Evolutionary conservation across 2,329 filamentous ascomycete species (phyloP).

Genomic region (Monosporascus sp.): DNA sequence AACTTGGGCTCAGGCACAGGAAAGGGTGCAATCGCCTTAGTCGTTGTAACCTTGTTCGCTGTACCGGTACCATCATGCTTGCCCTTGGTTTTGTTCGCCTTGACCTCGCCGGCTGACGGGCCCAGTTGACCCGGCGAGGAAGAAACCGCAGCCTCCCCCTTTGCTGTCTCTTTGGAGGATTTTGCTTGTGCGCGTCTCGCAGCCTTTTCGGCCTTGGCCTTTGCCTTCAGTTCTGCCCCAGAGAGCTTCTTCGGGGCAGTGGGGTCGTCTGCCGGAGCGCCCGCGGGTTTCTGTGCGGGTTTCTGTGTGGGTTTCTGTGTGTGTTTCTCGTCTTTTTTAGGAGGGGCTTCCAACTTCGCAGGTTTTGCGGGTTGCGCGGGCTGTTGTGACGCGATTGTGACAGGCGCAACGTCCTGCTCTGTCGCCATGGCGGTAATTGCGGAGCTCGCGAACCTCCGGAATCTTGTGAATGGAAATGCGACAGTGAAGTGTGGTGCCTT

Average conservation of each 20-base stretch:
- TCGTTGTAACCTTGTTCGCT: constrained; percentile 22
- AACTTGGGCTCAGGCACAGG: constrained; percentile 53
- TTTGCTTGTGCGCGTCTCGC: constrained; percentile 74
- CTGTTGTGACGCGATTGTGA: not conserved
- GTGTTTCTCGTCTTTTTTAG: constrained; percentile 11
- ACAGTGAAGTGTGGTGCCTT: too few relatives aligned
- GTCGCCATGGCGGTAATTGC: not conserved
- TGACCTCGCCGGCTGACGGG: constrained; percentile 36
- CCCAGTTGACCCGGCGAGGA: constrained; percentile 30
- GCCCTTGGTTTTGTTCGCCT: constrained; percentile 42
- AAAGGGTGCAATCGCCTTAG: constrained; percentile 32
- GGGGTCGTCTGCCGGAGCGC: constrained; percentile 7
- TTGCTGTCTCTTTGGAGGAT: constrained; percentile 43
- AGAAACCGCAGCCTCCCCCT: constrained; percentile 29
- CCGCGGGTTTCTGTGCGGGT: not conserved
- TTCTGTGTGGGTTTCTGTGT: constrained; percentile 3
- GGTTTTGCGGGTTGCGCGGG: not conserved
- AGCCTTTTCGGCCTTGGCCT: constrained; percentile 86
- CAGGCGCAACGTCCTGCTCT: not conserved
- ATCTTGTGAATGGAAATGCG: too few relatives aligned
- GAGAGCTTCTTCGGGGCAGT: constrained; percentile 52
- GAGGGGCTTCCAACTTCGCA: not conserved
- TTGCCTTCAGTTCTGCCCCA: constrained; percentile 79
- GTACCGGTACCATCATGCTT: constrained; percentile 39
- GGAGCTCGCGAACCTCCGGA: too few relatives aligned